These are phyloP conservation scores for Phytopythium montanum DNA, from an alignment of 352 stramenopile species.

Conservation along the genomic window DNA sequence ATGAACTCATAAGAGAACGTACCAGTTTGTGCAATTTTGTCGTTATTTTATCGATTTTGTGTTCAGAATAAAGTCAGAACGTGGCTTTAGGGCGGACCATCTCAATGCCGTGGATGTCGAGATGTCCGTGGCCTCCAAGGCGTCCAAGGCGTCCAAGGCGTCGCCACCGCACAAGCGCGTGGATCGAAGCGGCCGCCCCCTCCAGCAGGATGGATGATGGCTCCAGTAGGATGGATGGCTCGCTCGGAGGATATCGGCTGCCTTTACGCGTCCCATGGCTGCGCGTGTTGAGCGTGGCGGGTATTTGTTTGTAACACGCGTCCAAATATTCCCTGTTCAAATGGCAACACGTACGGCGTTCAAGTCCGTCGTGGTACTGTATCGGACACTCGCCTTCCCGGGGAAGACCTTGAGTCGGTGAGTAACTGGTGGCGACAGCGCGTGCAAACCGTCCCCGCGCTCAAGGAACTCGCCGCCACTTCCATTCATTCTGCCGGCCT, in stretches of 20 bases:
- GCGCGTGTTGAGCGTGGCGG: neutral
- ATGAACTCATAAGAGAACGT: no score
- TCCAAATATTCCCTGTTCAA: neutral
- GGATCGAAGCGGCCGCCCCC: neutral
- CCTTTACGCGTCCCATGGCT: neutral
- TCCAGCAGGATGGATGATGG: constrained; percentile 4
- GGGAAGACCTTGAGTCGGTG: neutral
- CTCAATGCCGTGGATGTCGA: no score
- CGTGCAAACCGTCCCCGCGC: neutral
- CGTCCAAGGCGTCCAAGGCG: neutral
- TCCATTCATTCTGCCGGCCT: neutral
- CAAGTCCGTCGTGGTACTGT: neutral
- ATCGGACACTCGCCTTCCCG: neutral
- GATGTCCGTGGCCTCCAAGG: no score
- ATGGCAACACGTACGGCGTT: neutral
- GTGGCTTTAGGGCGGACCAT: neutral
- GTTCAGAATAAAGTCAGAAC: no score
- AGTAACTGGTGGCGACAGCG: neutral
- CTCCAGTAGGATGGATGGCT: neutral
- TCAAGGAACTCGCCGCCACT: neutral
- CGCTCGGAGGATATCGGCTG: neutral
- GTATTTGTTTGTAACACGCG: neutral
- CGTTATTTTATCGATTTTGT: no score
- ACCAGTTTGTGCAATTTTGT: no score
- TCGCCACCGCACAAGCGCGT: neutral